Evolutionary conservation across 2,329 filamentous ascomycete species (phyloP).

Genomic region (Calcarisporium arbuscula): DNA sequence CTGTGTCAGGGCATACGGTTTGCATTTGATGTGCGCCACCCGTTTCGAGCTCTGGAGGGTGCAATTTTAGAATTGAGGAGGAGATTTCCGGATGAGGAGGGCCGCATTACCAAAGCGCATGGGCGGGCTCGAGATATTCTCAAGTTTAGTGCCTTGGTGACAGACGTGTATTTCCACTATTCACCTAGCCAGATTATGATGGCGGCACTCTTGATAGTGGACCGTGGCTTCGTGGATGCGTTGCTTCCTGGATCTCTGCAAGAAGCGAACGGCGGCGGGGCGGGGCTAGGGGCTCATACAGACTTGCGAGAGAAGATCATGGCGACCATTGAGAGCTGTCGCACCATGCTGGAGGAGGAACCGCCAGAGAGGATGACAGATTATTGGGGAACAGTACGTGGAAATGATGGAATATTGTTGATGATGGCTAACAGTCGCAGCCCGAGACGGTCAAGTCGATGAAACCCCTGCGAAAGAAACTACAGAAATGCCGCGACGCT

Average conservation of each 20-base stretch:
- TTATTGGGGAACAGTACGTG: conserved; percentile 47
- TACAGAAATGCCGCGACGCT: conserved; percentile 68
- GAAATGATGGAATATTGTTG: not conserved
- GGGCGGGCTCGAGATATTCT: conserved; percentile 65
- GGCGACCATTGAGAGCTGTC: conserved; percentile 42
- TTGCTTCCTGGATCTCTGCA: conserved; percentile 31
- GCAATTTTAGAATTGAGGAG: conserved; percentile 75
- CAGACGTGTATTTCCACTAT: conserved; percentile 95
- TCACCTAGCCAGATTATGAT: conserved; percentile 93
- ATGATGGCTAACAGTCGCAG: conserved; percentile 22
- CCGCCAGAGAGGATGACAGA: conserved; percentile 48
- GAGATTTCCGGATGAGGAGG: conserved; percentile 54
- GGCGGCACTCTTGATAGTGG: conserved; percentile 69
- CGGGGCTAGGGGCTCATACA: no score
- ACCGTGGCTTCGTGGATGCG: conserved; percentile 53
- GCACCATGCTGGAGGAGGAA: conserved; percentile 49
- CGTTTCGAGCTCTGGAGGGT: conserved; percentile 81
- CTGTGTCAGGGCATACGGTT: conserved; percentile 90
- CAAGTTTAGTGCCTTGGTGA: conserved; percentile 75
- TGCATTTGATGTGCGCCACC: conserved; percentile 88
- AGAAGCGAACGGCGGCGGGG: conserved; percentile 17
- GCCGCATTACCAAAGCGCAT: conserved; percentile 56
- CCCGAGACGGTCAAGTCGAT: conserved; percentile 38
- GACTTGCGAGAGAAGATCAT: conserved; percentile 42
- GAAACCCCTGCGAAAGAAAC: conserved; percentile 58